phyloP scores from a whole-genome alignment of 352 stramenopile species.

The Phytophthora syringae region DNA sequence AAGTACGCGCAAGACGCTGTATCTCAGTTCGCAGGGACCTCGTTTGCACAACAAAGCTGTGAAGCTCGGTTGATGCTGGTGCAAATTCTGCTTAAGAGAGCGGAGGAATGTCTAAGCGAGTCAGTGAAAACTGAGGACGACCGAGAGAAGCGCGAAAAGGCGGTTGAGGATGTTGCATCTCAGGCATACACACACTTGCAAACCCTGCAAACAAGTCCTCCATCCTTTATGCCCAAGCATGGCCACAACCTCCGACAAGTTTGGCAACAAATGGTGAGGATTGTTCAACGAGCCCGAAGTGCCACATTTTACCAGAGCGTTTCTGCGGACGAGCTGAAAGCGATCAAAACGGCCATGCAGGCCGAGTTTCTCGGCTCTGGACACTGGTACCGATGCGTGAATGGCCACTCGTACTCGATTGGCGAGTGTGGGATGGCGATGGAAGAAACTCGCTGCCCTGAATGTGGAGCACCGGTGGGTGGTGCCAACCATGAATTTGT shows the following conservation, averaged over 20 bases:
- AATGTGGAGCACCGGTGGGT: constrained; percentile 74
- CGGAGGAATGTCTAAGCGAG: constrained; percentile 23
- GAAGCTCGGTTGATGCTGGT: constrained; percentile 37
- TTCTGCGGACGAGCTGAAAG: constrained; percentile 32
- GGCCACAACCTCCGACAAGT: constrained; percentile 10
- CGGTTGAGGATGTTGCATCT: not conserved
- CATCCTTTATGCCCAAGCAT: constrained; percentile 21
- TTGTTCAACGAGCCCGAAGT: constrained; percentile 20
- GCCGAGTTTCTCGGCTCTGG: constrained; percentile 37
- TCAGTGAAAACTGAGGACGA: constrained; percentile 19
- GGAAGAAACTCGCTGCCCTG: constrained; percentile 60
- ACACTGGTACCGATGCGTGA: constrained; percentile 80
- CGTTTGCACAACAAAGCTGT: constrained; percentile 16
- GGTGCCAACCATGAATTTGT: constrained; percentile 48
- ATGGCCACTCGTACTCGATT: constrained; percentile 88
- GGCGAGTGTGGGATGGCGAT: constrained; percentile 85
- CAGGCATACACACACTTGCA: constrained; percentile 1
- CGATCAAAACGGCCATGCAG: constrained; percentile 45
- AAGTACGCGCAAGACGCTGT: constrained; percentile 26
- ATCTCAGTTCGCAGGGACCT: constrained; percentile 13
- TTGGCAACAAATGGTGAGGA: not conserved
- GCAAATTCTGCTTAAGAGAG: constrained; percentile 28
- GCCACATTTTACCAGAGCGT: constrained; percentile 44
- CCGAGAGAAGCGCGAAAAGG: constrained; percentile 18
- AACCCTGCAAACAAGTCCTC: not conserved